Evolutionary conservation across 2,329 filamentous ascomycete genomes (phyloP), one percentile per base, ranked within the genome.

Genomic region (Pseudogymnoascus destructans): DNA sequence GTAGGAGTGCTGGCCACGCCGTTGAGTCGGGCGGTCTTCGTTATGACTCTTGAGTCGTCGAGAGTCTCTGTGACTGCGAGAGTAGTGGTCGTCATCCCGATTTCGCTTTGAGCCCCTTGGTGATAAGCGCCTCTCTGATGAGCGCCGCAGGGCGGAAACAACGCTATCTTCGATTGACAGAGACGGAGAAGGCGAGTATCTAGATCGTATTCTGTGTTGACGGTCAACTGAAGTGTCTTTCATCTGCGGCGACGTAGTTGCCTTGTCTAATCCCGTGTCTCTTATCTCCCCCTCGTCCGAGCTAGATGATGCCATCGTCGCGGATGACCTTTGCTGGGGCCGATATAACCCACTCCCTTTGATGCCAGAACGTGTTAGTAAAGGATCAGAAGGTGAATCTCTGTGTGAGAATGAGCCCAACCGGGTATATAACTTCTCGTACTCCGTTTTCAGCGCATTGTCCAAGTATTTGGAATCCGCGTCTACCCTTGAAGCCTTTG

Each of bases 151-250:
- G 67, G 72, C 75, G 54, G 74, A 71, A 62, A 70, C 70, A 63
- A 72, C 68, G 69, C 74, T 74, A 73, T 73, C 66, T 64, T 73
- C 62, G 65, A 70, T 67, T 65, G 65, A 63, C 54, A 62, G 42
- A 58, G 69, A 70, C 60, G 63, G 65, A 60, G 69, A 69, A 61
- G 63, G 65, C 40, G 70, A 68, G 56, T 65, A 66, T 61, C 65
- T 66, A 68, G 65, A 65, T 58, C 79, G 82, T 75, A 74, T 79
- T 91, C 89, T 95, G 87, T 86, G 81, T 79, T 79, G 83, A 82
- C 86, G 87, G 89, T 95, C 87, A 95, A 95, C 85, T 81, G 80
- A 84, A 81, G 77, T 84, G 85, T 83, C 80, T 80, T 84, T 82
- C 79, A 80, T 75, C 73, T 79, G 79, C 79, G 79, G 82, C 84